Base-by-base conservation (phyloP, 2,329 filamentous ascomycete genomes). In the Alternaria sp. region DNA sequence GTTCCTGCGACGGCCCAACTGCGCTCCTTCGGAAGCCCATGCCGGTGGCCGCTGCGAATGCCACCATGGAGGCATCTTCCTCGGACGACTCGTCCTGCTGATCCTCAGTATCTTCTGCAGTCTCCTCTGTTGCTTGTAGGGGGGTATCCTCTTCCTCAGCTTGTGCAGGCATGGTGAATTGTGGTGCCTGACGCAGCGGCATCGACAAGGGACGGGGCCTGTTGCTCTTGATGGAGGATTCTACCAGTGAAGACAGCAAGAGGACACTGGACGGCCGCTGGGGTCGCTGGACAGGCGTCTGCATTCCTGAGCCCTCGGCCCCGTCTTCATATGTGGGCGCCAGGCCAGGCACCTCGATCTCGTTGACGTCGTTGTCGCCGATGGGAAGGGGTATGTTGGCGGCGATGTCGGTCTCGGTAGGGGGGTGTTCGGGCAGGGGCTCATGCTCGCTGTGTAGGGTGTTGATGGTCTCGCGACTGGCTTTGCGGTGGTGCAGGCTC, bases 341-440 rank as follows among this genome's bases (percentile, higher is more conserved):
- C 6, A 93, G 84, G 0, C 91, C 91, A 4, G 92, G 91, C 47
- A 93, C 87, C 73, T 96, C 92, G 45, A 96, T 96, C 75, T 96
- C 93, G 49, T 90, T 86, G 8, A 95, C 81, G 74, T 96, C 93
- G 51, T 89, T 86, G 37, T 88, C 84, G 23, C 84, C 84, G 44
- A 90, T 82, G 0, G 92, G 92, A 10, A 96, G 82, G n/a, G 92
- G 89, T 65, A 94, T 86, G 44, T 84, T 83, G 7, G 87, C 85
- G 9, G 90, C 81, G 45, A 87, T 77, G 7, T 82, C 78, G 9
- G 79, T 80, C 61, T 84, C 83, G 18, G 81, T 76, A 55, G 80
- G 75, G 63, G 80, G 78, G 47, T 84, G 80, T 49, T 87, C 82
- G 14, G 80, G 71, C 2, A 80, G 67, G 47, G 74, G 69, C 5